Base-by-base conservation (phyloP, 345 rosid species). In the Brassica juncea region DNA sequence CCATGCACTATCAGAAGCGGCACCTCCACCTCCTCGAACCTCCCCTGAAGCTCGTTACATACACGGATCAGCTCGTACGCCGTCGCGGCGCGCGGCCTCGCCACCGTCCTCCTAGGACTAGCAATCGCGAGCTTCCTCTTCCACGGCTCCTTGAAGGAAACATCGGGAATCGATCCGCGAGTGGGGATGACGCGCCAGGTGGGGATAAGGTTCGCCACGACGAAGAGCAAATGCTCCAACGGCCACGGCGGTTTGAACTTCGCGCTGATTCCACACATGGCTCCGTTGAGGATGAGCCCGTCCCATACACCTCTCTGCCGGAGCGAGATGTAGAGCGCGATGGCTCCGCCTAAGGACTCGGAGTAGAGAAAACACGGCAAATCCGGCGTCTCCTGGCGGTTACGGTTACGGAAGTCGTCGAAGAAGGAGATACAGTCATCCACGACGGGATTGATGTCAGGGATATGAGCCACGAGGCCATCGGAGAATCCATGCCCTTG, bases 401-500 rank as follows among this genome's bases (percentile, higher is more conserved):
- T 28, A 5, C 81, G 80, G 3, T 73, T 80, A 39, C 98, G 96
- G 79, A 89, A 95, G 1, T 82, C 79, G 32, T 82, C 79, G 80
- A 95, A 95, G 90, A 86, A 88, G 6, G 84, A 42, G 76, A 90
- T 79, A 66, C 98, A 94, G 64, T 95, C 99, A 30, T 90, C 99
- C 64, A 95, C 85, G 64, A 95, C 91, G 66, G 90, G 97, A 49
- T 88, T 83, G 70, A 95, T 63, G 76, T 88, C 91, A 2, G 99
- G 99, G 49, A 95, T 85, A 70, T 95, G 97, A 15, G 86, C 80
- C 59, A 60, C 23, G 31, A 95, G 89, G 11, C 97, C 97, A 11
- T 91, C 98, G 52, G 98, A 95, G 88, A 86, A 87, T 58, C 99
- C 99, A 78, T 95, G 99, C 65, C 98, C 99, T 72, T 95, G 98